phyloP scores from a whole-genome alignment of 129 eudicot genomes.

The Logfia minima region DNA sequence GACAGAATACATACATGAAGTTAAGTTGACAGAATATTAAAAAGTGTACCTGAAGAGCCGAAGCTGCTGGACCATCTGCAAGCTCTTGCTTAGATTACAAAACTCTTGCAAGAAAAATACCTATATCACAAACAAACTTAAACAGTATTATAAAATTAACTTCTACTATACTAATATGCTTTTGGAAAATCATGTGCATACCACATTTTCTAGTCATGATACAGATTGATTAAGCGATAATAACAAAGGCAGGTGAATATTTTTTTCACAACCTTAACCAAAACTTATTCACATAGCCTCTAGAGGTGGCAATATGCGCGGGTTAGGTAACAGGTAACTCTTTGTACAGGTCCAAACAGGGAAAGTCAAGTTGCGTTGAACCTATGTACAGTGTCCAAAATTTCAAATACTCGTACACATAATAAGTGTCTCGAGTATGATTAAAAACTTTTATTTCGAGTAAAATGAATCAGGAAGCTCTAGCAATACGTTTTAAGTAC shows the following conservation, averaged over 20 bases:
- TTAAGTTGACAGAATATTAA: not conserved
- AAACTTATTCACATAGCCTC: not conserved
- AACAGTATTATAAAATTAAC: not conserved
- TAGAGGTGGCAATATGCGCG: not conserved
- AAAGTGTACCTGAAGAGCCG: slow-evolving; percentile 67
- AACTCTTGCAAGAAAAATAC: slow-evolving; percentile 88
- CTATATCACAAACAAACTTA: slow-evolving; percentile 35
- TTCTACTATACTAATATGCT: not conserved
- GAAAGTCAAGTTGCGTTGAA: not conserved
- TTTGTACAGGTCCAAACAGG: not conserved
- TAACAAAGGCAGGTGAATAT: not conserved
- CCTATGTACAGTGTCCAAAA: not conserved
- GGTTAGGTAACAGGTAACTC: not conserved
- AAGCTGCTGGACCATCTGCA: slow-evolving; percentile 79
- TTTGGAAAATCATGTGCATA: not conserved
- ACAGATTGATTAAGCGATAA: not conserved
- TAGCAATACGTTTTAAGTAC: not conserved
- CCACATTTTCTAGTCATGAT: not conserved
- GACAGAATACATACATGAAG: slow-evolving; percentile 17
- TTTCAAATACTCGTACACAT: not conserved
- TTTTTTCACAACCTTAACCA: not conserved
- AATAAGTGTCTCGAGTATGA: not conserved
- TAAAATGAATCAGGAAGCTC: not conserved
- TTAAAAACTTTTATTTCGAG: not conserved
- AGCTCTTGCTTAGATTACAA: slow-evolving; percentile 81